Base-by-base conservation (phyloP, 2,329 filamentous ascomycete species). In the Xylaria polymorpha region DNA sequence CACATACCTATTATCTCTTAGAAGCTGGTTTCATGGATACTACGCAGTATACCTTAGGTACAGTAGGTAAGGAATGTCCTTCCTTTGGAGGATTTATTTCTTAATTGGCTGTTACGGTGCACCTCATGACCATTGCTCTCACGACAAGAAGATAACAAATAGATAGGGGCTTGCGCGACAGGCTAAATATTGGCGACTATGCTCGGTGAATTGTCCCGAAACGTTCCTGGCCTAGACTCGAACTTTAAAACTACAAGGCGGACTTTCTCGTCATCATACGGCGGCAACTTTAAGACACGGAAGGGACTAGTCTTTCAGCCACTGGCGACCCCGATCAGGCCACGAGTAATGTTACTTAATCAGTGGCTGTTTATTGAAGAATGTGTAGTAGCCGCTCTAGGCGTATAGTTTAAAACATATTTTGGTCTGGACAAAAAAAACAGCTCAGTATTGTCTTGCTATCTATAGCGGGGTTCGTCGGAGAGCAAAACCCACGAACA, bases 281-380 rank as follows among this genome's bases (percentile, higher is more conserved):
- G 44, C 39, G 51, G 66, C 61, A 58, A 29, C 57, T 58, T 64
- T 61, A 61, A 62, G 53, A 69, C 48, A 51, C 20, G 39, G n/a
- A n/a, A n/a, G n/a, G n/a, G 53, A 18, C 53, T 66, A 63, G 44
- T 44, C 32, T 12, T 53, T 46, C 37, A 60, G 63, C 63, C 46
- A 59, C 50, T 69, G 59, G 44, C 39, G 25, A 66, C 46, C 57
- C 53, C 35, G 60, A 43, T 50, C 43, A 35, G 37, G n/a, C 35
- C 41, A 39, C 58, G 20, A 37, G 46, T 44, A 37, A 57, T 55
- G 18, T 32, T 39, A 29, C 46, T 56, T 37, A 51, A 41, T 43
- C 25, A 8, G 32, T 53, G 8, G n/a, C 20, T 43, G 46, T 66
- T 50, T 25, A 55, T 59, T 39, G 29, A n/a, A n/a, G 29, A 12